Evolutionary conservation across 345 rosid species (phyloP).

Genomic region (Luvunga scandens): DNA sequence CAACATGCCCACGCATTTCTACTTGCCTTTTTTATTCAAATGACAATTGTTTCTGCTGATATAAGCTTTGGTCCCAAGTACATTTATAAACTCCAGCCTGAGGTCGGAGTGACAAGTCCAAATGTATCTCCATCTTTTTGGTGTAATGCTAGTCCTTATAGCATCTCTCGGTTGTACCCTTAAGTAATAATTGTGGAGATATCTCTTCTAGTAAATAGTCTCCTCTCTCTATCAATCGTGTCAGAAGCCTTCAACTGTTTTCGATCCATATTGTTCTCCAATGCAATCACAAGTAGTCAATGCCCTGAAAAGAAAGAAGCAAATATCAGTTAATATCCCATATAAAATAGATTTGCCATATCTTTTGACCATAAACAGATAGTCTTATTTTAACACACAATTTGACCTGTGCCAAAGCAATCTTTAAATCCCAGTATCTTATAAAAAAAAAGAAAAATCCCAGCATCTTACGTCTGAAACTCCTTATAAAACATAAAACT

Average conservation of each 20-base stretch:
- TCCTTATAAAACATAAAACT: background rate
- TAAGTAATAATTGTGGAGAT: background rate
- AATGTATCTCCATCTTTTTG: background rate
- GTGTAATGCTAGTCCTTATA: background rate
- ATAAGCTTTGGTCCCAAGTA: background rate
- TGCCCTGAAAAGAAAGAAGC: background rate
- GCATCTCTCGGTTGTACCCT: background rate
- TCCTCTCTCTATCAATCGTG: background rate
- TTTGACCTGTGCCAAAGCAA: background rate
- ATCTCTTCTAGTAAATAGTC: background rate
- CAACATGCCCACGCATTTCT: background rate
- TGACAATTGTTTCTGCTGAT: background rate
- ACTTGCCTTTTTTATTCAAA: background rate
- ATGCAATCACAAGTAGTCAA: background rate
- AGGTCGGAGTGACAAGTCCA: conserved; percentile 2
- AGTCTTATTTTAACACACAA: background rate
- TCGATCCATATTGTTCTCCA: background rate
- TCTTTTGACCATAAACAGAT: too few relatives aligned
- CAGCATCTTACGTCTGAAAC: background rate
- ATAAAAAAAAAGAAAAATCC: background rate
- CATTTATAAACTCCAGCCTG: background rate
- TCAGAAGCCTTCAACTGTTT: background rate
- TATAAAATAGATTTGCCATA: too few relatives aligned
- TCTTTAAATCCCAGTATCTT: background rate
- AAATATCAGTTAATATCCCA: too few relatives aligned